Base-by-base conservation (phyloP, 2,329 filamentous ascomycete species). In the Epichloe glyceriae region DNA sequence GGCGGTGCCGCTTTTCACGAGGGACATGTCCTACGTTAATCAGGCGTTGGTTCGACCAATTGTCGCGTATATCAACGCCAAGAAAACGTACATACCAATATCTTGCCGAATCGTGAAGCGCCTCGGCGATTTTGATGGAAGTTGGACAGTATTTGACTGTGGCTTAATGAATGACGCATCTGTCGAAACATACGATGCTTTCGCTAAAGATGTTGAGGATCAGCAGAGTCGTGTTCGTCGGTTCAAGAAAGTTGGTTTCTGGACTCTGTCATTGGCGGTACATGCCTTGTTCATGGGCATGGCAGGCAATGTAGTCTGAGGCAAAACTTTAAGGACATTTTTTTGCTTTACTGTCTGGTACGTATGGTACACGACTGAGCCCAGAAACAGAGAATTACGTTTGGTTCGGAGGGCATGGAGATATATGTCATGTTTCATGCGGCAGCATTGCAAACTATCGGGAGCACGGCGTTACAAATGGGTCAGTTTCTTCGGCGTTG, bases 21-120 rank as follows among this genome's bases (percentile, higher is more conserved):
- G 81, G 15, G 86, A 96, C 62, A 79, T 97, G 46, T 94, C 88
- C 1, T 98, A 97, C 65, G 86, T 96, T 61, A 97, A 96, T 68
- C 94, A 95, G 65, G 89, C 93, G 2, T 81, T 97, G 4, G 88
- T 97, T 37, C 82, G 93, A 4, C 93, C 93, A 15, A 98, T 98
- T 54, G 90, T 98, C 40, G 93, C 93, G 6, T 98, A 97, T 66
- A 97, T 98, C 69, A 98, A 98, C 68, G 87, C 88, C 41, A 88
- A 89, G 65, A 85, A 84, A 62, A 95, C 91, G 0, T 97, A 95
- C 62, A 97, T 98, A 42, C 93, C 93, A 26, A 88, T 98, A 60
- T 86, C 85, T 59, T 97, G 93, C 69, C 85, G 91, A 54, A 87
- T 98, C 46, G 88, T 97, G 56, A 98, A 98, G 72, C 82, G 83